Base-by-base conservation (phyloP, 352 stramenopile genomes). In the Globisporangium ultimum region DNA sequence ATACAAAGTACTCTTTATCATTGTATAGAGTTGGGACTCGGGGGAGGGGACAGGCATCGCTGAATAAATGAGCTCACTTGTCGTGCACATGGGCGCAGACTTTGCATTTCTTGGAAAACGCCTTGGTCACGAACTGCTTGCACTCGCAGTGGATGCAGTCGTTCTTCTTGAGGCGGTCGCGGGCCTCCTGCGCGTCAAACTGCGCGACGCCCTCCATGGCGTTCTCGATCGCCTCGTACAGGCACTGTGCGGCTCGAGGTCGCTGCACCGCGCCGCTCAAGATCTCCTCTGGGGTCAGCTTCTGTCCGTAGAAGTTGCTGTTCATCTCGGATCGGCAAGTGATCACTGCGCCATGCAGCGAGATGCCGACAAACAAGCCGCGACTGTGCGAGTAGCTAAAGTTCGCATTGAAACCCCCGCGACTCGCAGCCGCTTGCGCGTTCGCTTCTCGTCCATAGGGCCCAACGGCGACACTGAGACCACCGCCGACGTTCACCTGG, bases 341-440 rank as follows among this genome's bases (percentile, higher is more conserved):
- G 60, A 98, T 90, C 10, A 98, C 70, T 24, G 91, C 90, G n/a
- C 95, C 95, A 62, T 98, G 89, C 40, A 98, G 71, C 0, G 89
- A 97, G 52, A 98, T 86, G 17, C 93, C 95, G 2, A 88, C 91
- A 63, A 98, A 98, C 1, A 98, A 71, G 6, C 95, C 95, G 38
- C 95, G 93, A 53, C 81, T 96, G 38, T 98, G 80, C 28, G 79
- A 95, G 62, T 98, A 98, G 48, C 90, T 97, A 69, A 97, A 98
- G 66, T 98, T 98, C 0, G 91, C 66, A 72, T 95, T 83, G 80
- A 92, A 68, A 42, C 87, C 78, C 34, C 77, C 73, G 34, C 76
- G 75, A 50, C 80, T 84, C 1, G 80, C 81, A n/a, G 80, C 84
- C 0, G 87, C 93, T 59, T 98, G 89, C 0, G 91, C 76, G 32